Evolutionary conservation across 805 yeast species (phyloP), one percentile per base, ranked within the genome.

Genomic region (Kodamaea fukazawae): DNA sequence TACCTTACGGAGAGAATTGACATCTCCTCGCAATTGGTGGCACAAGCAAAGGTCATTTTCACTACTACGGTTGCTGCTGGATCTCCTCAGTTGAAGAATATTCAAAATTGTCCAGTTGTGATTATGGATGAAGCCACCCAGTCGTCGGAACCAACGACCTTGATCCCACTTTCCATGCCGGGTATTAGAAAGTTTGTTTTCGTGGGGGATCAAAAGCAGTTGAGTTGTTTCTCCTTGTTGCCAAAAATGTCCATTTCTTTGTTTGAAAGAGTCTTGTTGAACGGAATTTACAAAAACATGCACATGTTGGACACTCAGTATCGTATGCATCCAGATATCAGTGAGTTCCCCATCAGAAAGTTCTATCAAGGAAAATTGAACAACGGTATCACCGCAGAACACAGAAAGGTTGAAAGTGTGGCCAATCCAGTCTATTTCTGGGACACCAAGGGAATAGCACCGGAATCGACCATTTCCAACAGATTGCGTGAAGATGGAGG

Each of bases 71-170:
- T 81, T 29, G 81, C 80, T 28, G 82, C 86, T 6, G 88, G 87
- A 38, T 85, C 85, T 2, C 72, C 77, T 31, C 78, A 75, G 49
- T 61, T 83, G 48, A 81, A 79, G 49, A 66, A 73, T 10, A 63
- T 81, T 7, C 65, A 69, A 28, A 73, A 70, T 47, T 57, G 75
- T 46, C 87, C 87, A 1, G 80, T 80, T 2, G 84, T 83, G 4
- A 81, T 83, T 23, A 79, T 83, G 84, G 90, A 83, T 63, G 90
- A 83, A 61, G 76, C 86, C 3, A 83, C 89, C 0, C 89, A 83
- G 50, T 80, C 89, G 0, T 78, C 87, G 0, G 91, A 83, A 48
- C 84, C 88, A 5, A 68, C 79, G 1, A 78, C 87, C 0, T 65
- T 83, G 46, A 83, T 83, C 41, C 89, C 90, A 8, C 61, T 83